Evolutionary conservation across 345 rosid species (phyloP), one percentile per base, ranked within the genome.

Genomic region (Citrus sp.): DNA sequence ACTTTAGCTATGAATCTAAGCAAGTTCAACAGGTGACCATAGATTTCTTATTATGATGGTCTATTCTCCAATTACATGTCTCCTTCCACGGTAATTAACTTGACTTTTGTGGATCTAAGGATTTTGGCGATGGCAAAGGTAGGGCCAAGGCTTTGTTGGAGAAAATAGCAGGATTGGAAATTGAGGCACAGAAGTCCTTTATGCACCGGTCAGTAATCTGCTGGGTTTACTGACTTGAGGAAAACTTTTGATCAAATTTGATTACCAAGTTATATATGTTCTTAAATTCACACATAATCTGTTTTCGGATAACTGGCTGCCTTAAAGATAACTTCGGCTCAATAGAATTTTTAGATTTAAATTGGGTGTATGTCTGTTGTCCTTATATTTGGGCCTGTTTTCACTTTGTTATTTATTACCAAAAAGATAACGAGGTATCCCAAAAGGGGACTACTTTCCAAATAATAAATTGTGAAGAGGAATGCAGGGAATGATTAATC

Each of bases 121-220:
- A 88, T 86, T 81, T 86, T 84, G 90, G 89, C 80, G 94, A 92
- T 85, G 98, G 97, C 16, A 87, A 81, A 78, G 97, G 95, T 72
- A 96, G 93, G n/a, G 94, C 97, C 51, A 94, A 86, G 83, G 80
- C 54, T 67, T 86, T 94, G 87, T 86, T 96, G 84, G 92, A 88
- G 73, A 94, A 71, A 89, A 94, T 94, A 81, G 90, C 92, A 63
- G 85, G 83, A 69, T 56, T 86, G 94, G 99, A 96, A 85, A 87
- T 90, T 76, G 97, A 96, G 84, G 99, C 99, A 46, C 98, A 96
- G 81, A 94, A 96, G 86, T 94, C 98, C 75, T 96, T 96, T 84
- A 94, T 96, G 99, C 99, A 96, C 79, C 87, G 99, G 99, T 94
- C 74, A 82, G 94, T 87, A 24, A 77, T 78, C 77, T 77, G 78